phyloP scores from a whole-genome alignment of 768 basidiomycete species.

The Tulasnella sp. region DNA sequence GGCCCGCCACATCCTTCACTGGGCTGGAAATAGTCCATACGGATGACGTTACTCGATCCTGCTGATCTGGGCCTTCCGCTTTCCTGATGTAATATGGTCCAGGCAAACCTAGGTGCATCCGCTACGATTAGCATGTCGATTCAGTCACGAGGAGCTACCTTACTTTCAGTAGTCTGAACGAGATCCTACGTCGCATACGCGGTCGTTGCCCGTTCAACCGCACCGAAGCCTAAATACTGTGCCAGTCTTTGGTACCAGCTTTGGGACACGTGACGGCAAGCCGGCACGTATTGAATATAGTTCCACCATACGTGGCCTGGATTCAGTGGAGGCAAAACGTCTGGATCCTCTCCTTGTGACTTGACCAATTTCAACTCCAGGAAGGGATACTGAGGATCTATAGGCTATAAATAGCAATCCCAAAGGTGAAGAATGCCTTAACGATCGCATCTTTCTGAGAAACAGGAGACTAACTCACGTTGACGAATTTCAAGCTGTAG shows the following conservation, averaged over 20 bases:
- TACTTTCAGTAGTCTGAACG: not conserved
- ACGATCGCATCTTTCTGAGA: too few species aligned
- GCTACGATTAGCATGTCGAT: not conserved
- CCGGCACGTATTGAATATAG: not conserved
- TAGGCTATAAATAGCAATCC: too few species aligned
- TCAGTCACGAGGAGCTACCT: not conserved
- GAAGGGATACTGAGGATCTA: too few species aligned
- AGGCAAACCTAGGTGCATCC: not conserved
- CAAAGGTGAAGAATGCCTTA: too few species aligned
- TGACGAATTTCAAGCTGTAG: too few species aligned
- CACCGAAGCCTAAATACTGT: too few species aligned
- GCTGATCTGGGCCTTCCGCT: not conserved
- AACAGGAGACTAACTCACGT: too few species aligned
- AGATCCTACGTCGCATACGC: not conserved
- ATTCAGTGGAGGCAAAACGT: not conserved
- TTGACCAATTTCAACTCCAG: too few species aligned
- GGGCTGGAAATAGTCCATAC: not conserved
- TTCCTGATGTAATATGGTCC: not conserved
- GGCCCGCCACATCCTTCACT: not conserved
- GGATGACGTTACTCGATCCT: not conserved
- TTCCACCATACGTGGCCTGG: not conserved
- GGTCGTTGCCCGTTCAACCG: not conserved
- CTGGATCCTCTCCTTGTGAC: not conserved
- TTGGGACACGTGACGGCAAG: not conserved
- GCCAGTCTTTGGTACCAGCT: not conserved